phyloP scores from a whole-genome alignment of 352 stramenopile genomes.

The Discostella stelligera region DNA sequence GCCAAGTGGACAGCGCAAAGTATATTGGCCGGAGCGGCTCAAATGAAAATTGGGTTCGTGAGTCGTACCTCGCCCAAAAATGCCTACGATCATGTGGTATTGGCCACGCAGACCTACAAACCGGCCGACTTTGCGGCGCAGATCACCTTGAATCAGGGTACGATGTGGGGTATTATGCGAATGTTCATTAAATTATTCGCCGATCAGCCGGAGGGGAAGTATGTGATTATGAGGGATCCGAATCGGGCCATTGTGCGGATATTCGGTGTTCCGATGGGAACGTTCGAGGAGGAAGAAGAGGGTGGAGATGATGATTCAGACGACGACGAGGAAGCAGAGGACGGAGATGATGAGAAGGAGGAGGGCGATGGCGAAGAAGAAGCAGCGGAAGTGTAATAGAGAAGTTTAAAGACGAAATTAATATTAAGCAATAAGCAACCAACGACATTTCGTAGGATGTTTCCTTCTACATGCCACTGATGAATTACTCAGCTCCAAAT shows the following conservation, averaged over 20 bases:
- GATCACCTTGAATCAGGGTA: constrained; percentile 96
- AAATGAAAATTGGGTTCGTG: constrained; percentile 98
- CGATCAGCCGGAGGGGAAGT: constrained; percentile 96
- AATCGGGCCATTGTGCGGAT: constrained; percentile 96
- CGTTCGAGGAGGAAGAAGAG: constrained; percentile 93
- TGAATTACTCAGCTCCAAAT: too few species aligned
- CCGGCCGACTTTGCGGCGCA: constrained; percentile 94
- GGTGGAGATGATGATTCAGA: constrained; percentile 70
- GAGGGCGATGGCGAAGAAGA: too few species aligned
- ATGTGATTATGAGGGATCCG: constrained; percentile 97
- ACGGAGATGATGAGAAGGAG: constrained; percentile 6
- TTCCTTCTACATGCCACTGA: too few species aligned
- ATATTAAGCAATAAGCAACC: too few species aligned
- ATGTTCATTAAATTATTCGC: constrained; percentile 93
- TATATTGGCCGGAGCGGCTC: constrained; percentile 91
- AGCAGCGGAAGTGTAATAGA: too few species aligned
- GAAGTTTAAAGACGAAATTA: too few species aligned
- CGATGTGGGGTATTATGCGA: constrained; percentile 96
- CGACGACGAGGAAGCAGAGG: constrained; percentile 19
- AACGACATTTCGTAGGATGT: too few species aligned
- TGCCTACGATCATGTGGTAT: constrained; percentile 92
- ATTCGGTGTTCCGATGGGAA: constrained; percentile 93
- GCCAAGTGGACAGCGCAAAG: constrained; percentile 97
- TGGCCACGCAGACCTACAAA: constrained; percentile 96
- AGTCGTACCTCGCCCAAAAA: constrained; percentile 91